Evolutionary conservation across 2,329 filamentous ascomycete genomes (phyloP).

Genomic region (Xylaria sp.): DNA sequence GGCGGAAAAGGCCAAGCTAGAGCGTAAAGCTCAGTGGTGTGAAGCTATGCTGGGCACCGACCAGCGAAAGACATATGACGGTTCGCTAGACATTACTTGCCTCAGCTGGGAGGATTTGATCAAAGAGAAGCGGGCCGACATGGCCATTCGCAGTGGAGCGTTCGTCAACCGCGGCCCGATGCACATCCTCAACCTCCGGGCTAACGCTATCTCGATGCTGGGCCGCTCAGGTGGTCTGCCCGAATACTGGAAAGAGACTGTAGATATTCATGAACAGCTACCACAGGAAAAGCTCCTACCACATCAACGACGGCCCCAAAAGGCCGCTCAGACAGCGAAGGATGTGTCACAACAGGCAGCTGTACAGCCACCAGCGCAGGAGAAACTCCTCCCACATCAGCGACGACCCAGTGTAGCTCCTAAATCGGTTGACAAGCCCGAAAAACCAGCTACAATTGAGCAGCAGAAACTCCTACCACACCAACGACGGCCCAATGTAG

Average conservation of each 20-base stretch:
- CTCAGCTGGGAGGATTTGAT: slow-evolving; percentile 30
- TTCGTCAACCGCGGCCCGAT: slow-evolving; percentile 6
- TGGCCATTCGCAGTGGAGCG: background rate
- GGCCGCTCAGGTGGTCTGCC: slow-evolving; percentile 11
- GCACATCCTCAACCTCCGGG: background rate
- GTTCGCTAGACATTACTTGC: background rate
- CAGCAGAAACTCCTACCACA: background rate
- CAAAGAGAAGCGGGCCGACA: slow-evolving; percentile 1
- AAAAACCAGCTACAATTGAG: no score
- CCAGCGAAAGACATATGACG: slow-evolving; percentile 7
- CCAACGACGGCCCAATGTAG: background rate
- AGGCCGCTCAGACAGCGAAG: background rate
- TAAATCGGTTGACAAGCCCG: no score
- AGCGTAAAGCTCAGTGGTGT: background rate
- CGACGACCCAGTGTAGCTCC: no score
- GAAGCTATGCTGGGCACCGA: background rate
- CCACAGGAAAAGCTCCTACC: background rate
- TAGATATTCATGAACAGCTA: background rate
- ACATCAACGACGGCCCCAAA: background rate
- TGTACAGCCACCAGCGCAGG: background rate
- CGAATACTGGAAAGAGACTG: slow-evolving; percentile 6
- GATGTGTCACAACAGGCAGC: background rate
- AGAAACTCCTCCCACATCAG: no score
- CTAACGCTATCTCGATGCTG: slow-evolving; percentile 16
- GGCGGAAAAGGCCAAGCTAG: background rate